Base-by-base conservation (phyloP, 2,329 filamentous ascomycete species). In the Cercospora canescens region DNA sequence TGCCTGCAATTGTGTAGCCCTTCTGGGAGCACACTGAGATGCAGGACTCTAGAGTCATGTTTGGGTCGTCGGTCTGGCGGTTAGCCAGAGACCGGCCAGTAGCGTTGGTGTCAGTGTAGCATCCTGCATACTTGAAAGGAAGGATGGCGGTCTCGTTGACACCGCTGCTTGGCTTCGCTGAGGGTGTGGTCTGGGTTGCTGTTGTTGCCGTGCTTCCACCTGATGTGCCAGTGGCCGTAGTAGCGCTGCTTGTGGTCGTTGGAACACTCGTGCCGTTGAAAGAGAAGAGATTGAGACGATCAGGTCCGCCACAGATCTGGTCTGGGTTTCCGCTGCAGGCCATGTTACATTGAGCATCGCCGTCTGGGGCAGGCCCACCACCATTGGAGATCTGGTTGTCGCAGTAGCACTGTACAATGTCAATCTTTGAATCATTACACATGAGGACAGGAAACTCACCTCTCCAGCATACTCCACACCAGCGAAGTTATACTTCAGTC, bases 1-100 rank as follows among this genome's bases (percentile, higher is more conserved):
- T 67, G 18, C 76, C 77, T 21, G 77, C 76, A 34, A 78, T 73
- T 6, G 67, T 69, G 66, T 75, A 79, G 8, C 77, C 76, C 7
- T 69, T 66, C 4, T 62, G 59, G 16, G 66, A 67, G 57, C 77
- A 78, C 52, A 65, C 66, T 24, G 66, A 55, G 28, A 76, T 71
- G 62, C 77, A 78, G 14, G 34, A 75, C 50, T 61, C 74, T 64
- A 67, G 69, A 32, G 67, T 72, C 48, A 66, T 64, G 9, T 65
- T 64, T 21, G 62, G 56, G 35, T 69, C 67, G 59, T 72, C 69
- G 12, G 66, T 57, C 24, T 65, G 55, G 24, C 66, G 62, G 18
- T 70, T 58, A 2, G 60, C 39, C 24, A 73, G 30, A 6, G 70
- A 66, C 21, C 71, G 68, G 48, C 68, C 68, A 32, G 64, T 60